Base-by-base conservation (phyloP, 768 basidiomycete species). In the Collybia sp. region DNA sequence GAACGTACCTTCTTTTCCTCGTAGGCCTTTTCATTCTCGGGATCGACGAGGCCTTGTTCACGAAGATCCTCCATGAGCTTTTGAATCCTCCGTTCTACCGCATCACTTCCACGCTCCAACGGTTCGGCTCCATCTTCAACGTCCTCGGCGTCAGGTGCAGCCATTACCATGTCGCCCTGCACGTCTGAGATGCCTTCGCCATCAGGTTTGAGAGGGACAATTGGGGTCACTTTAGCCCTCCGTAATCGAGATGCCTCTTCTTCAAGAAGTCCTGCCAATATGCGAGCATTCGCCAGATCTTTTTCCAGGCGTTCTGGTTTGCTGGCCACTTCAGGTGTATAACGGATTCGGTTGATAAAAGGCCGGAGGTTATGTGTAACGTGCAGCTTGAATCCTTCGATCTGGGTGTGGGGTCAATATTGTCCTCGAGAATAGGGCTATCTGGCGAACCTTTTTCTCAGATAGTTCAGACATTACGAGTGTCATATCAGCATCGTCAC, bases 321-420 rank as follows among this genome's bases (percentile, higher is more conserved):
- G 62, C 83, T 88, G 16, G 91, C 83, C 16, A 87, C 77, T 56
- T 91, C 83, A 17, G 94, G 92, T 4, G 94, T 79, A 56, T 80
- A 82, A 40, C 92, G 85, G 47, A 90, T 68, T 52, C 84, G 76
- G 57, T 85, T 87, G 46, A 82, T 76, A 66, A 88, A 88, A 25
- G 90, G 85, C 52, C 80, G 83, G 40, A 77, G 71, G 58, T 82
- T 88, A 61, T 89, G 90, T 30, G 86, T 80, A 56, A 93, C 86
- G 64, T 95, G 93, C 42, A 96, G 72, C 58, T 92, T 94, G 74
- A 97, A 96, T 46, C 87, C 89, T 61, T 94, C 91, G 59, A 97
- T 90, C 93, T 96, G 17, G 46, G 51, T 17, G 50, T 45, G 25
- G 38, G 38, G 38, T 25, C 25, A 25, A 25, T 25, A 25, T 8